Percentiles rank a stretch among this genome's conserved stretches.
phyloP scores from a whole-genome alignment of 768 basidiomycete species.

The Fibroporia radiculosa region DNA sequence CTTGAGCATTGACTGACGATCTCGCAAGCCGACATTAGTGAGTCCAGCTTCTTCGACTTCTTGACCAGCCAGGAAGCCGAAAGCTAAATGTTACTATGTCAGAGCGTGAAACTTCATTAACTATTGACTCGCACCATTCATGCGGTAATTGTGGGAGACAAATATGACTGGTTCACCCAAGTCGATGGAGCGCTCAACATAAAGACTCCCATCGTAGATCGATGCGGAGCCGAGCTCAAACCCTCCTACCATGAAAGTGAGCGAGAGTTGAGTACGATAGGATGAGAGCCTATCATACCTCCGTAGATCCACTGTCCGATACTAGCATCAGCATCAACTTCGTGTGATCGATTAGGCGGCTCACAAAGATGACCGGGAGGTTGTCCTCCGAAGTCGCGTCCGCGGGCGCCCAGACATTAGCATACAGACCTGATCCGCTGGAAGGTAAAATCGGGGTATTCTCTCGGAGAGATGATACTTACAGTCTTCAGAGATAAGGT shows the following conservation, averaged over 20 bases:
- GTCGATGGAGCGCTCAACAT: conserved; percentile 27
- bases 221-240: conserved; percentile 2
- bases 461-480: background rate
- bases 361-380: conserved; percentile 1
- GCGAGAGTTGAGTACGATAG: background rate
- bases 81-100: conserved; percentile 14
- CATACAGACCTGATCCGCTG: background rate
- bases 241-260: conserved; percentile 1
- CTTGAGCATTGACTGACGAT: conserved; percentile 24
- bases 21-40: conserved; percentile 41
- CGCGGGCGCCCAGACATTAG: background rate
- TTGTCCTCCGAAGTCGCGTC: background rate
- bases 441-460: background rate
- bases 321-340: background rate
- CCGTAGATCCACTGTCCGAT: conserved; percentile 9
- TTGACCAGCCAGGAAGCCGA: conserved; percentile 32
- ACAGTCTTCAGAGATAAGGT: conserved; percentile 1
- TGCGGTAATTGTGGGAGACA: conserved; percentile 45
- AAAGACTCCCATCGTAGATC: background rate
- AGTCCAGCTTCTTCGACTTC: conserved; percentile 30
- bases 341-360: background rate
- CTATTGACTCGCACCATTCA: conserved; percentile 6
- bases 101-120: background rate
- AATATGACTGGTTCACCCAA: conserved; percentile 38
- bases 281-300: background rate